Conservation (phyloP, 225 moss, liverwort and hornwort genomes). For the Physcomitrium patens region DNA sequence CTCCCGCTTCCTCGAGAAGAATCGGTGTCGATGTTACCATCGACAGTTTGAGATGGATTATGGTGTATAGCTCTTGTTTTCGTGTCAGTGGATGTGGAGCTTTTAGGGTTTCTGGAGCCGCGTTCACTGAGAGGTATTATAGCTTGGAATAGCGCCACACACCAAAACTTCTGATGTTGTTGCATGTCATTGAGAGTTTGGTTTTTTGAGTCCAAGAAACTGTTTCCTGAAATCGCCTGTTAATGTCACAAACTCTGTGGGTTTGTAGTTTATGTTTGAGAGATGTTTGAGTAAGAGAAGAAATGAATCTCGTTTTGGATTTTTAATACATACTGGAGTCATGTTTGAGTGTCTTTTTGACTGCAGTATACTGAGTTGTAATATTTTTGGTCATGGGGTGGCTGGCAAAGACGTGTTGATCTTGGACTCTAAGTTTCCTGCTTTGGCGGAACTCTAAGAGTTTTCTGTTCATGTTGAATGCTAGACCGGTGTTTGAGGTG, state of each 20-base stretch:
- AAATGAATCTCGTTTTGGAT: no score
- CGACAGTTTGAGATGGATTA: background rate
- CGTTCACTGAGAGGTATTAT: background rate
- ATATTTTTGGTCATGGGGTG: background rate
- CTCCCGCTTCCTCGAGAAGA: background rate
- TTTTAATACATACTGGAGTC: no score
- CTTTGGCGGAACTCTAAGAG: background rate
- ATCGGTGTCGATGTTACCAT: background rate
- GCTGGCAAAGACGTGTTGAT: no score
- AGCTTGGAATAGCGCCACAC: background rate
- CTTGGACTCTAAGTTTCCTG: background rate
- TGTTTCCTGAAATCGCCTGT: no score
- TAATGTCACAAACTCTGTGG: no score
- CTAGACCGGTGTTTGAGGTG: no score
- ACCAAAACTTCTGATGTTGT: background rate
- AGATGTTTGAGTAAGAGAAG: no score
- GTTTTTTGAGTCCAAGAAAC: no score
- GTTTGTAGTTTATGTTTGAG: no score
- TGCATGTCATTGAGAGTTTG: no score
- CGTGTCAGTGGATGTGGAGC: background rate
- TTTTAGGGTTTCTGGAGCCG: background rate
- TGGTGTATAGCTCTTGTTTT: background rate
- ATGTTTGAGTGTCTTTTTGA: no score
- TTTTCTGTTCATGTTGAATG: no score
- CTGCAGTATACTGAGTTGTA: background rate